These are phyloP conservation scores for Kalmusia sp. DNA, from an alignment of 2,329 filamentous ascomycete species.

Conservation along the genomic window DNA sequence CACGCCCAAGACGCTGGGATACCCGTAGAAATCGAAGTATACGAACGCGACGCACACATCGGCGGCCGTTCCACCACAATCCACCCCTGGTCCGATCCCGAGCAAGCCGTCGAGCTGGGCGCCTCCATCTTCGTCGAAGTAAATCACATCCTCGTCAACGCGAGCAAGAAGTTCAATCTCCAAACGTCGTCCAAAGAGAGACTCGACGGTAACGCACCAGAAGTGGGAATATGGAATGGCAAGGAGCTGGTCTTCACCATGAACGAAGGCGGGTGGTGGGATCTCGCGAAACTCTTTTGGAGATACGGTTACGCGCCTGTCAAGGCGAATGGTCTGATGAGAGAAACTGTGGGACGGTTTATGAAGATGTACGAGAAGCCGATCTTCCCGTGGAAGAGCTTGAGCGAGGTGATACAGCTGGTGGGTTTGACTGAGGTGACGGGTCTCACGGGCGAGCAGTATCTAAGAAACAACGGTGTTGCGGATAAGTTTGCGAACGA, in stretches of 20 bases:
- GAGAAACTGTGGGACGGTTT: constrained; percentile 74
- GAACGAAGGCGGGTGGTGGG: constrained; percentile 75
- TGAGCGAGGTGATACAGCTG: constrained; percentile 72
- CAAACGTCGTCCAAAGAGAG: constrained; percentile 50
- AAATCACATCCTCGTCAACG: constrained; percentile 82
- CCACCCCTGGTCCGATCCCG: constrained; percentile 72
- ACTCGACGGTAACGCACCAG: constrained; percentile 45
- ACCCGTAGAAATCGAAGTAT: constrained; percentile 81
- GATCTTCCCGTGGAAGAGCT: constrained; percentile 81
- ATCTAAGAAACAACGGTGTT: constrained; percentile 73
- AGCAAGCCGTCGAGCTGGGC: constrained; percentile 80
- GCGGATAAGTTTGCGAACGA: constrained; percentile 73
- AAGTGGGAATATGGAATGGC: constrained; percentile 87
- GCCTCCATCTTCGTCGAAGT: constrained; percentile 89
- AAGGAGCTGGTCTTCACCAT: constrained; percentile 73
- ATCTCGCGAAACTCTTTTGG: constrained; percentile 80
- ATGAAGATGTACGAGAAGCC: constrained; percentile 80
- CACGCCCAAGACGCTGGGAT: constrained; percentile 69
- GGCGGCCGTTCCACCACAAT: constrained; percentile 90
- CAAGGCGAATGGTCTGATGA: constrained; percentile 74
- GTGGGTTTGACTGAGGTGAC: constrained; percentile 73
- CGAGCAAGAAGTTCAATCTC: constrained; percentile 75
- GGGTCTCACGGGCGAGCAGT: constrained; percentile 74
- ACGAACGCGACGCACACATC: constrained; percentile 78
- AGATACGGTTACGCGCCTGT: constrained; percentile 83